Evolutionary conservation across 768 basidiomycete genomes (phyloP).

Genomic region (Boletus reticulatus): DNA sequence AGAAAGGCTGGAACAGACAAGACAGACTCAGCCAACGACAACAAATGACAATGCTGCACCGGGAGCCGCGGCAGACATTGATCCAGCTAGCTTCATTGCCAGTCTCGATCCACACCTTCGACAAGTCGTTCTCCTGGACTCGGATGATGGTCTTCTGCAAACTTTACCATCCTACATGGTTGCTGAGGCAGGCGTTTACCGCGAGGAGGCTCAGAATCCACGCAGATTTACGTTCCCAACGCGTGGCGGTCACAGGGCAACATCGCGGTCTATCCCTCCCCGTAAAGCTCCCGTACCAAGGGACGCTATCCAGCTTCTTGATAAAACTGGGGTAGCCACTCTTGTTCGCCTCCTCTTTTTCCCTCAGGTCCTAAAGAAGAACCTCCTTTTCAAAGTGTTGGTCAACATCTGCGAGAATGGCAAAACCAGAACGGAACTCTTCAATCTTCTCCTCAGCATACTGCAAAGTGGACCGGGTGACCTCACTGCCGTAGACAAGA

Average conservation of each 20-base stretch:
- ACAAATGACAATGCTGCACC: constrained; percentile 28
- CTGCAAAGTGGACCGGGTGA: constrained; percentile 95
- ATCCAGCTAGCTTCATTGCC: constrained; percentile 89
- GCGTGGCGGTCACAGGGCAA: constrained; percentile 26
- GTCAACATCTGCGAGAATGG: constrained; percentile 95
- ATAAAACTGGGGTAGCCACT: constrained; percentile 84
- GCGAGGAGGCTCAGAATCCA: constrained; percentile 48
- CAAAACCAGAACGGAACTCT: constrained; percentile 86
- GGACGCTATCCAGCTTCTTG: constrained; percentile 91
- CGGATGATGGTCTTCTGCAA: constrained; percentile 81
- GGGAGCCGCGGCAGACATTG: constrained; percentile 66
- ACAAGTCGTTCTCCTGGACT: constrained; percentile 87
- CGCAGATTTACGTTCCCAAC: constrained; percentile 33
- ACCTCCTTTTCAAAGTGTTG: constrained; percentile 81
- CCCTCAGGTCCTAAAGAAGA: constrained; percentile 88
- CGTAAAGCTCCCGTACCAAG: constrained; percentile 61
- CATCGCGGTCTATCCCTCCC: constrained; percentile 29
- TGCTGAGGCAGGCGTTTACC: constrained; percentile 74
- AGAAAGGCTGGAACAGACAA: constrained; percentile 79
- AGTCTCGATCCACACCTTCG: constrained; percentile 87
- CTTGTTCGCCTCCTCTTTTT: constrained; percentile 94
- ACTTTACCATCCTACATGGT: constrained; percentile 82
- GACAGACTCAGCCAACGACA: constrained; percentile 41
- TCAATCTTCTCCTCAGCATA: constrained; percentile 92
- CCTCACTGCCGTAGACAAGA: constrained; percentile 86